These are phyloP conservation scores for Hyphopichia fennica DNA, from an alignment of 1,139 yeast genomes.

Conservation along the genomic window DNA sequence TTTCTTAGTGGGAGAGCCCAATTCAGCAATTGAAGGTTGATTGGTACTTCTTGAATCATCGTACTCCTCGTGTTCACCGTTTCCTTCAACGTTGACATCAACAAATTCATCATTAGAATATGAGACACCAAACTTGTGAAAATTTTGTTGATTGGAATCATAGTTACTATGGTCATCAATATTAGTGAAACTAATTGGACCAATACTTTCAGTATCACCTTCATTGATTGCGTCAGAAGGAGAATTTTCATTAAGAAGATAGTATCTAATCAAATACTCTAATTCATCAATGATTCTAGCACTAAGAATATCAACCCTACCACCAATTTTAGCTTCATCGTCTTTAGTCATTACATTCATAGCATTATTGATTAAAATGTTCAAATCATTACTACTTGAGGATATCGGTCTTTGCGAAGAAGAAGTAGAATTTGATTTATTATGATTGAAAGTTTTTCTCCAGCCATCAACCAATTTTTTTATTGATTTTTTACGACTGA, in stretches of 20 bases:
- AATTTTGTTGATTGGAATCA: not conserved
- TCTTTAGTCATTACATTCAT: constrained; percentile 9
- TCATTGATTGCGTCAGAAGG: constrained; percentile 20
- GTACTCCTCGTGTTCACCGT: too few relatives aligned
- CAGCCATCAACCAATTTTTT: constrained; percentile 44
- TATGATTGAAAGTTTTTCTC: constrained; percentile 31
- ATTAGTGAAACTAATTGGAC: constrained; percentile 4
- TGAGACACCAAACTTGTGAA: not conserved
- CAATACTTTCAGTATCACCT: constrained; percentile 14
- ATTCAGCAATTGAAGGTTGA: not conserved
- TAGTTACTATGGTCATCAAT: not conserved
- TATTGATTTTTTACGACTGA: constrained; percentile 37
- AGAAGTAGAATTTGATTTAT: constrained; percentile 6
- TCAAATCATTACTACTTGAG: constrained; percentile 2
- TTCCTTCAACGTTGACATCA: constrained; percentile 9
- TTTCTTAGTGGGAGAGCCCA: constrained; percentile 4
- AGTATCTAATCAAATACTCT: constrained; percentile 42
- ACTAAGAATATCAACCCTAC: constrained; percentile 69
- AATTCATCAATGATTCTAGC: constrained; percentile 80
- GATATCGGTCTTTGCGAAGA: not conserved
- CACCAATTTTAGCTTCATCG: constrained; percentile 27
- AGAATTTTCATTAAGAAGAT: constrained; percentile 22
- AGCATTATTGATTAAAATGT: constrained; percentile 5
- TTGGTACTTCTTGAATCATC: constrained; percentile 5
- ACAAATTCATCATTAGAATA: constrained; percentile 13